These are phyloP conservation scores for Cynara cardunculus DNA, from an alignment of 129 eudicot genomes.

Conservation along the genomic window DNA sequence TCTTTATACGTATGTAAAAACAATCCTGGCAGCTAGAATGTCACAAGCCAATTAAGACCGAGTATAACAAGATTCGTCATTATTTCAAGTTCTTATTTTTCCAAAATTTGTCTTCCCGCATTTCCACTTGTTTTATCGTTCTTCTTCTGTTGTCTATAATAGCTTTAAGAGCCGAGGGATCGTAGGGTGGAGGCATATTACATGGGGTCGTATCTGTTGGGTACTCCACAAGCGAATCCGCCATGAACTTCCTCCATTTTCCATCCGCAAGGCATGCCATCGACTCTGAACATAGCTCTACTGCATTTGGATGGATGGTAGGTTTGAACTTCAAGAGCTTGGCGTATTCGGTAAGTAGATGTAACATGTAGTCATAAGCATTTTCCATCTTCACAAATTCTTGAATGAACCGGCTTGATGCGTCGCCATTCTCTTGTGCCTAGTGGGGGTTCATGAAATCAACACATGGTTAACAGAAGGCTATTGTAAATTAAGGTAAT, in stretches of 20 bases:
- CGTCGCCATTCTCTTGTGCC: conserved; percentile 70
- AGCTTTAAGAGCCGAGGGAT: conserved; percentile 40
- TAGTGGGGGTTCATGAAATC: conserved; percentile 8
- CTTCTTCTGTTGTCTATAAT: conserved; percentile 42
- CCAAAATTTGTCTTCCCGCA: conserved; percentile 77
- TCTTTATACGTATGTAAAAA: neutral
- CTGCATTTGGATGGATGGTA: conserved; percentile 42
- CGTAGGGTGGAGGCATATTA: conserved; percentile 69
- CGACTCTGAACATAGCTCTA: conserved; percentile 67
- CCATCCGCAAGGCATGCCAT: conserved; percentile 61
- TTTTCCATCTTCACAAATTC: conserved; percentile 69
- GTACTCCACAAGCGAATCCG: conserved; percentile 47
- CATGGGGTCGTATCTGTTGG: conserved; percentile 58
- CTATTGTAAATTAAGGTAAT: neutral
- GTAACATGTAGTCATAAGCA: conserved; percentile 81
- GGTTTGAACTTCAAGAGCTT: conserved; percentile 70
- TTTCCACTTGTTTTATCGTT: conserved; percentile 57
- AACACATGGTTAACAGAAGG: neutral
- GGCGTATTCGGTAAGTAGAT: conserved; percentile 63
- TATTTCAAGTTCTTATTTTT: conserved; percentile 25
- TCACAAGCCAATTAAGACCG: no score
- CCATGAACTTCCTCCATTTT: conserved; percentile 64
- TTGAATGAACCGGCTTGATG: conserved; percentile 60
- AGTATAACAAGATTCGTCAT: conserved; percentile 18
- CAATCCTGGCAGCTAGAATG: neutral